Conservation (phyloP, 208 protist genomes). For the Trypanosomatidae sp. region DNA sequence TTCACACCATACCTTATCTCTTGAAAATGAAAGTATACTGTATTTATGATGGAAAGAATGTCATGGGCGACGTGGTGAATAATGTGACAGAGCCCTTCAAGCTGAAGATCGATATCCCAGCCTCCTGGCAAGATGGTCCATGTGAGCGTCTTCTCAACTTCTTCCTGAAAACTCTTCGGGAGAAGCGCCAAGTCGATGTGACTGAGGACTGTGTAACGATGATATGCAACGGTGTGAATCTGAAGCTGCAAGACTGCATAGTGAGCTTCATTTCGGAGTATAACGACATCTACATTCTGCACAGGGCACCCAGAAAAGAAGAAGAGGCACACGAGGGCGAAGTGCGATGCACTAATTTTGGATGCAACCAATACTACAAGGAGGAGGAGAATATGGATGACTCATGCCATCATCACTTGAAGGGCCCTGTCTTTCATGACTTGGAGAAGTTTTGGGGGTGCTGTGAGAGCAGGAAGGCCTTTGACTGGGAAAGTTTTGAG, state of each 20-base stretch:
- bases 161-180: conserved; percentile 40
- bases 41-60: conserved; percentile 68
- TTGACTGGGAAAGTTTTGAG: conserved; percentile 86
- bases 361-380: conserved; percentile 70
- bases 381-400: conserved; percentile 70
- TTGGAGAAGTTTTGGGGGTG: conserved; percentile 85
- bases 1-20: not conserved
- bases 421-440: conserved; percentile 84
- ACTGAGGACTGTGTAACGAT: conserved; percentile 37
- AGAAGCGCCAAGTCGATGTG: conserved; percentile 36
- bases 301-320: conserved; percentile 30
- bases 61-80: conserved; percentile 26
- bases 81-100: conserved; percentile 46
- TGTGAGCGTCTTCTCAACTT: conserved; percentile 38
- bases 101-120: conserved; percentile 49
- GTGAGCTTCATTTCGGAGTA: conserved; percentile 56
- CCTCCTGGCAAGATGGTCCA: conserved; percentile 26
- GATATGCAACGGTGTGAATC: conserved; percentile 50
- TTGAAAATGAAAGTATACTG: conserved; percentile 75
- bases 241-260: conserved; percentile 48
- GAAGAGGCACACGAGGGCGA: conserved; percentile 33
- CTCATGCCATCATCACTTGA: conserved; percentile 64
- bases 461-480: conserved; percentile 64
- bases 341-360: conserved; percentile 77
- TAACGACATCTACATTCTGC: conserved; percentile 71